phyloP scores from a whole-genome alignment of 2,329 filamentous ascomycete species.

The Parastagonospora nodorum region DNA sequence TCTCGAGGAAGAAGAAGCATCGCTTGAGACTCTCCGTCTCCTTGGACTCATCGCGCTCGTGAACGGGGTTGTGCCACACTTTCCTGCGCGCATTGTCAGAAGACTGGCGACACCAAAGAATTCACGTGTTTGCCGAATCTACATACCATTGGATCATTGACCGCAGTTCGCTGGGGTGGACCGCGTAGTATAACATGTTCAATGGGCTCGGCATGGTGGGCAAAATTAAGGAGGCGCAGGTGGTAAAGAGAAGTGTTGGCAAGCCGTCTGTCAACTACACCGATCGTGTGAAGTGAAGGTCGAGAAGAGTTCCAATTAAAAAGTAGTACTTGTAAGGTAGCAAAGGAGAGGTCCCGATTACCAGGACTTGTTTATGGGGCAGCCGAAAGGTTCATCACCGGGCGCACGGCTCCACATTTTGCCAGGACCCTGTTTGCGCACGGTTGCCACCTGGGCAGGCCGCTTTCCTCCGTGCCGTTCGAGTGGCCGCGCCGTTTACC shows the following conservation, averaged over 20 bases:
- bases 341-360: neutral
- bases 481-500: no score
- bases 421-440: neutral
- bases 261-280: constrained; percentile 5
- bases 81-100: constrained; percentile 66
- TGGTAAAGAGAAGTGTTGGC: constrained; percentile 5
- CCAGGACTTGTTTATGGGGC: neutral
- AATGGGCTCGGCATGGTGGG: constrained; percentile 46
- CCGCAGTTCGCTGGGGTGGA: constrained; percentile 79
- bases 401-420: neutral
- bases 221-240: constrained; percentile 16
- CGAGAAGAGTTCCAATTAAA: constrained; percentile 6
- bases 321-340: no score
- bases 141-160: constrained; percentile 88
- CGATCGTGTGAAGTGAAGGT: constrained; percentile 1
- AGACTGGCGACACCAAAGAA: neutral
- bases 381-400: neutral
- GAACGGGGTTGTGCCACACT: constrained; percentile 93
- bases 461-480: no score
- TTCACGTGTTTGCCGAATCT: neutral
- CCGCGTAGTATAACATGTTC: constrained; percentile 70
- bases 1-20: constrained; percentile 84
- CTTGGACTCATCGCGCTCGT: constrained; percentile 76
- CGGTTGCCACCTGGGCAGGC: neutral
- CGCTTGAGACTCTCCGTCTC: constrained; percentile 74